phyloP scores from a whole-genome alignment of 83 land plant species.

The Diphasiastrum complanatum region DNA sequence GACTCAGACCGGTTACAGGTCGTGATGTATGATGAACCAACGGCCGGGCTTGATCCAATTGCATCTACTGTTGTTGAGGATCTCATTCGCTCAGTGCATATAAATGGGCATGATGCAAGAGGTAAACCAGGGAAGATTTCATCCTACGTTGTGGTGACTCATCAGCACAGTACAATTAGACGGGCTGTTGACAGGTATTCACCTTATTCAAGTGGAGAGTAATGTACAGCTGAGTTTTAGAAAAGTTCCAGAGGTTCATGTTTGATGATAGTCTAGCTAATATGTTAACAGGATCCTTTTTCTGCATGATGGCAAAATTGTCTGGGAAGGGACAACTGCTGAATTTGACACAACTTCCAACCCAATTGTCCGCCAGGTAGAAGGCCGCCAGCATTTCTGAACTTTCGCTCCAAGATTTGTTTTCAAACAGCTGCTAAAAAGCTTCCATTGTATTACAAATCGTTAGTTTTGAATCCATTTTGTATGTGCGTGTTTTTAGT shows the following conservation, averaged over 20 bases:
- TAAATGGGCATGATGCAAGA: constrained; percentile 57
- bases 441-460: background rate
- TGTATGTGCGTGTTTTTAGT: constrained; percentile 25
- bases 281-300: constrained; percentile 52
- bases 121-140: constrained; percentile 85
- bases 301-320: constrained; percentile 77
- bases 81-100: constrained; percentile 88
- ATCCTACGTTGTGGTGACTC: constrained; percentile 91
- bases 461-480: background rate
- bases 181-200: constrained; percentile 88
- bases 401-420: background rate
- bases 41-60: constrained; percentile 97
- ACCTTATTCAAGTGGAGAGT: background rate
- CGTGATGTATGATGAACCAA: constrained; percentile 95
- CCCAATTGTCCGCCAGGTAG: constrained; percentile 92
- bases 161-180: constrained; percentile 93
- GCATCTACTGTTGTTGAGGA: constrained; percentile 98
- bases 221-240: background rate
- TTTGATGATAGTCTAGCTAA: background rate
- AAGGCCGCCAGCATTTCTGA: background rate
- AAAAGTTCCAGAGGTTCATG: background rate
- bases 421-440: background rate
- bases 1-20: constrained; percentile 62
- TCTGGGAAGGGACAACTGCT: constrained; percentile 84
- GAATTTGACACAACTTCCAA: constrained; percentile 72